phyloP scores from a whole-genome alignment of 148 eudicot genomes.

The Rhododendron vialii region DNA sequence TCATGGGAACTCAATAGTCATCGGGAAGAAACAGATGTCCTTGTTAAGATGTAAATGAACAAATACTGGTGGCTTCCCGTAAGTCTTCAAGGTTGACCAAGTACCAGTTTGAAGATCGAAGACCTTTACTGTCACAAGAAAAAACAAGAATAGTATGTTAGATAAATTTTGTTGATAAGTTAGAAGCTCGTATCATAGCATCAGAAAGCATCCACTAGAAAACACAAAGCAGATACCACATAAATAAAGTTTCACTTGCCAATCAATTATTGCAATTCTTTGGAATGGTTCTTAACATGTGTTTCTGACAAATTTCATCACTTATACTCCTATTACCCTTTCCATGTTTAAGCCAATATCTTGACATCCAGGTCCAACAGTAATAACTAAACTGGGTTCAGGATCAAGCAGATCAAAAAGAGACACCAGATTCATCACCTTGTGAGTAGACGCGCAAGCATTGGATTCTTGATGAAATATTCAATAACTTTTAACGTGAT shows the following conservation, averaged over 20 bases:
- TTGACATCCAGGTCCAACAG: not conserved
- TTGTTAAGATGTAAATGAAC: not conserved
- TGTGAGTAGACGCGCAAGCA: not conserved
- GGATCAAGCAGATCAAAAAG: constrained; percentile 2
- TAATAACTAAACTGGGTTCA: not conserved
- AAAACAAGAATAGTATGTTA: not conserved
- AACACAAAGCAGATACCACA: not conserved
- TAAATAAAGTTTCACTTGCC: not conserved
- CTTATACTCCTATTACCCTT: not conserved
- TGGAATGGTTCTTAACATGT: not conserved
- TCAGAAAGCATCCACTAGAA: not conserved
- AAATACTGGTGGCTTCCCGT: constrained; percentile 95
- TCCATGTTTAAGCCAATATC: not conserved
- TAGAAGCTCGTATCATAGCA: not conserved
- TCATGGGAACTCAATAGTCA: not conserved
- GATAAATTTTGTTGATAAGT: not conserved
- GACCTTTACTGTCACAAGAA: constrained; percentile 60
- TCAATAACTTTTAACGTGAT: too few species aligned
- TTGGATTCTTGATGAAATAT: not conserved
- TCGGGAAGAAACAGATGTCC: not conserved
- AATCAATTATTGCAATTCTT: not conserved
- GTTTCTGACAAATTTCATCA: too few species aligned
- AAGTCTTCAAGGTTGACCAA: constrained; percentile 93
- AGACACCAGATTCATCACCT: not conserved
- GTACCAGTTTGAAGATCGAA: constrained; percentile 77